Evolutionary conservation across 495 filamentous ascomycete species (phyloP).

Genomic region (Penicillium odoratum): DNA sequence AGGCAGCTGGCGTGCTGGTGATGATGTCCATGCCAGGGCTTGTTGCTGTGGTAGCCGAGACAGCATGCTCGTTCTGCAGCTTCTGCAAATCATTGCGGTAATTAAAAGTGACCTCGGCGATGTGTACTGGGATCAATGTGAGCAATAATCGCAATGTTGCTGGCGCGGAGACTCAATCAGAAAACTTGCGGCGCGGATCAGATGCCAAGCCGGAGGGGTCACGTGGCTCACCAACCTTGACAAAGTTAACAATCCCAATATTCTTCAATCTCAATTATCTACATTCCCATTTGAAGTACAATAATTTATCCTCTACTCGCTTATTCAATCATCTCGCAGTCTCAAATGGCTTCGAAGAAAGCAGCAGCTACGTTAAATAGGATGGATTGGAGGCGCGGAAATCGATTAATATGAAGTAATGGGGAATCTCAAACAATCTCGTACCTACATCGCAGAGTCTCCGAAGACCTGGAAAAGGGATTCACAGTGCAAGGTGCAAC

Average conservation of each 20-base stretch:
- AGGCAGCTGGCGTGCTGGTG: constrained; percentile 32
- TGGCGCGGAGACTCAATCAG: constrained; percentile 22
- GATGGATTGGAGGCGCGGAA: no score
- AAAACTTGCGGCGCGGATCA: constrained; percentile 46
- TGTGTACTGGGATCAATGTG: background rate
- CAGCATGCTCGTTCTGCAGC: constrained; percentile 45
- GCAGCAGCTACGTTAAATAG: no score
- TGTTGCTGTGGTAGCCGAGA: constrained; percentile 39
- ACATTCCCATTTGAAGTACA: no score
- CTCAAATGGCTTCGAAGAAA: no score
- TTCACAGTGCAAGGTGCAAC: background rate
- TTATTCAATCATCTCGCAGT: no score
- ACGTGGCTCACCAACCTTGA: constrained; percentile 25
- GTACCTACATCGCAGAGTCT: background rate
- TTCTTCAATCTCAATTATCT: no score
- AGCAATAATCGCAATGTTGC: constrained; percentile 6
- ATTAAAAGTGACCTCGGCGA: background rate
- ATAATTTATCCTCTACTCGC: no score
- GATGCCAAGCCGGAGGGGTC: constrained; percentile 45
- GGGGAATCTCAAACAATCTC: no score
- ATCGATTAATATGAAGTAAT: no score
- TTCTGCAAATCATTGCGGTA: constrained; percentile 47
- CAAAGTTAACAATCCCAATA: background rate
- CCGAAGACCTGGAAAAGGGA: background rate
- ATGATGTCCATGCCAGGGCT: constrained; percentile 29